Evolutionary conservation across 2,329 filamentous ascomycete genomes (phyloP), one percentile per base, ranked within the genome.

Genomic region (Lachnellula hyalina): DNA sequence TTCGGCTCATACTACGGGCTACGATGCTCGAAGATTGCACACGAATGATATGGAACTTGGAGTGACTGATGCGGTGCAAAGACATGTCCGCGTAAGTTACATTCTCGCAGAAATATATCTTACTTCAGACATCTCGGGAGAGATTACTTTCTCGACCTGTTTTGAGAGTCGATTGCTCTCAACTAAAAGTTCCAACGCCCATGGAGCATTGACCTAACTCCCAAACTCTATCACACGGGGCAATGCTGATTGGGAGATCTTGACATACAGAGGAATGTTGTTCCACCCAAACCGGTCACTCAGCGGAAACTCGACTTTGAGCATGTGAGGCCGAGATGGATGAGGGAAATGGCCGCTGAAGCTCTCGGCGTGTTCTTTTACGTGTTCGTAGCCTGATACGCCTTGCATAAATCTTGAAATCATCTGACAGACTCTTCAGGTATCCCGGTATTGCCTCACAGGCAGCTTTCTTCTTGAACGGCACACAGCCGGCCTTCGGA

Each of bases 351-450:
- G 70, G 70, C 77, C 58, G 80, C 77, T 4, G 80, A 84, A 64
- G 78, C 78, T 3, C 77, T 77, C 0, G 80, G 80, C 3, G 78
- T 82, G 3, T 82, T 82, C 71, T 78, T 80, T 64, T 81, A 79
- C 63, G 77, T 77, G 67, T 73, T 54, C 50, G 65, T 62, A 8
- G 19, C 19, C n/a, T 23, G 5, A 25, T 34, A 6, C 21, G 28
- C 8, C 2, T 0, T 32, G 28, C 28, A 32, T 32, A 32, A 25
- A 4, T 17, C 44, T n/a, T 6, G 4, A 6, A 17, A 28, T 23
- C 28, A 23, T 23, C 19, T 15, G 41, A 32, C 19, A 23, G 28
- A 11, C 28, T 32, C 9, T 32, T 32, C 32, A 68, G 66, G 36
- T 73, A 76, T 57, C 73, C 77, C 3, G 79, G 80, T 15, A 77